Percentiles rank a stretch among this genome's conserved stretches.
Evolutionary conservation across 768 basidiomycete species (phyloP).

Genomic region (Glaciozyma martinii): DNA sequence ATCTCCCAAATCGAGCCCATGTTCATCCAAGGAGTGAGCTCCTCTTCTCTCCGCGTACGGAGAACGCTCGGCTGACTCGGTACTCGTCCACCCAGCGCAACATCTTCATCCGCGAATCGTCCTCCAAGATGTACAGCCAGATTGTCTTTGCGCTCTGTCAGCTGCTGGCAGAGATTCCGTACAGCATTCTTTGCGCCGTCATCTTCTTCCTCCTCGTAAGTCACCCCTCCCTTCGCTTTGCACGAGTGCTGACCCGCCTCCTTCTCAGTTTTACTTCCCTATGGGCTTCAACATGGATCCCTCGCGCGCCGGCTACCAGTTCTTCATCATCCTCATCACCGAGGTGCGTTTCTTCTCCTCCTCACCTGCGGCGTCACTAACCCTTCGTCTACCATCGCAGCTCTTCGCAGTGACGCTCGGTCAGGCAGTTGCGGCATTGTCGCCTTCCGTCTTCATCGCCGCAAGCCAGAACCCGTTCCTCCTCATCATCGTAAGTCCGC

Average conservation of each 20-base stretch:
- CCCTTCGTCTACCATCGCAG: background rate
- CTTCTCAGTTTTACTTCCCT: slow-evolving; percentile 26
- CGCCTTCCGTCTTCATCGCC: slow-evolving; percentile 42
- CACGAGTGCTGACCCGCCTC: background rate
- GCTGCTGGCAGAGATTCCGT: slow-evolving; percentile 62
- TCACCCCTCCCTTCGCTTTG: background rate
- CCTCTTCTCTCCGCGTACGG: background rate
- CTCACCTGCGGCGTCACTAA: background rate
- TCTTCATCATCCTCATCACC: slow-evolving; percentile 51
- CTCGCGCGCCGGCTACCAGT: slow-evolving; percentile 37
- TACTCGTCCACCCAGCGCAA: no score
- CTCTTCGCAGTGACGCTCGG: slow-evolving; percentile 52
- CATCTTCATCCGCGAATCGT: slow-evolving; percentile 49
- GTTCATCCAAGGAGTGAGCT: slow-evolving; percentile 57
- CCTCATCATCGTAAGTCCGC: slow-evolving; percentile 34
- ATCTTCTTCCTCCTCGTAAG: slow-evolving; percentile 57
- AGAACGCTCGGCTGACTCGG: background rate
- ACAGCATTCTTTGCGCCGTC: slow-evolving; percentile 54
- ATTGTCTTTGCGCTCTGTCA: slow-evolving; percentile 56
- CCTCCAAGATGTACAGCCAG: slow-evolving; percentile 74
- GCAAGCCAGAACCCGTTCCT: slow-evolving; percentile 49
- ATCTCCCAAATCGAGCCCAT: slow-evolving; percentile 72
- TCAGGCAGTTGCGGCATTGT: slow-evolving; percentile 58
- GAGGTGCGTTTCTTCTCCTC: slow-evolving; percentile 44
- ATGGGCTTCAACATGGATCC: slow-evolving; percentile 36